These are phyloP conservation scores for Zygosaccharomyces siamensis DNA, from an alignment of 805 yeast genomes.

Conservation along the genomic window DNA sequence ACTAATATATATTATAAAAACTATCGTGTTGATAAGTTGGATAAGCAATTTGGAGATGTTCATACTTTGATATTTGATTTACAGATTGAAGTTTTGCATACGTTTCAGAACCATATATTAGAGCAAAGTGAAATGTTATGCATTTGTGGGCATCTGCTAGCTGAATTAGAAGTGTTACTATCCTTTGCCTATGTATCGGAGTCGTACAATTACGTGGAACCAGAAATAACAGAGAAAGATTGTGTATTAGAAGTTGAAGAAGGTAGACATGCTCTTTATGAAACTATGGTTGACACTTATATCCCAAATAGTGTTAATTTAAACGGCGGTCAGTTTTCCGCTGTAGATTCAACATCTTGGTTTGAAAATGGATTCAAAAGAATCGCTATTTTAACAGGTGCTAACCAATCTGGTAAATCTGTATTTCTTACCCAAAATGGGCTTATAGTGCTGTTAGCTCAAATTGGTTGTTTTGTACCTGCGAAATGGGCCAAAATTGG, in stretches of 20 bases:
- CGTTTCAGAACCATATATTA: conserved; percentile 29
- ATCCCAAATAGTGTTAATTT: conserved; percentile 42
- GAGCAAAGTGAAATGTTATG: conserved; percentile 13
- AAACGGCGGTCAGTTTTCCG: conserved; percentile 19
- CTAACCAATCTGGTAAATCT: conserved; percentile 50
- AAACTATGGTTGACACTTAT: conserved; percentile 36
- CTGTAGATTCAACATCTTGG: conserved; percentile 8
- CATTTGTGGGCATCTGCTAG: conserved; percentile 23
- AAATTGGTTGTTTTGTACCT: conserved; percentile 53
- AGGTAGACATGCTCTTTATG: conserved; percentile 48
- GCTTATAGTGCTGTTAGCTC: conserved; percentile 45
- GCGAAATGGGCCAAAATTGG: conserved; percentile 44
- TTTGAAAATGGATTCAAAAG: conserved; percentile 20
- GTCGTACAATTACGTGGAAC: conserved; percentile 31
- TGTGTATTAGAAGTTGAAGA: conserved; percentile 32
- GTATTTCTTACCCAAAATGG: conserved; percentile 48
- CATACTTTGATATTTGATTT: conserved; percentile 38
- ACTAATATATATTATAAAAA: conserved; percentile 38
- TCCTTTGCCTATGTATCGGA: conserved; percentile 35
- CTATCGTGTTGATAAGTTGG: conserved; percentile 30
- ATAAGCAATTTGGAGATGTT: conserved; percentile 40
- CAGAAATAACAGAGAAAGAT: conserved; percentile 28
- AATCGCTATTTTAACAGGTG: conserved; percentile 44
- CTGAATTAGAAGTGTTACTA: conserved; percentile 38
- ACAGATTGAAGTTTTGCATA: conserved; percentile 39